Base-by-base conservation (phyloP, 2,329 filamentous ascomycete genomes). In the Cytospora paraplurivora region DNA sequence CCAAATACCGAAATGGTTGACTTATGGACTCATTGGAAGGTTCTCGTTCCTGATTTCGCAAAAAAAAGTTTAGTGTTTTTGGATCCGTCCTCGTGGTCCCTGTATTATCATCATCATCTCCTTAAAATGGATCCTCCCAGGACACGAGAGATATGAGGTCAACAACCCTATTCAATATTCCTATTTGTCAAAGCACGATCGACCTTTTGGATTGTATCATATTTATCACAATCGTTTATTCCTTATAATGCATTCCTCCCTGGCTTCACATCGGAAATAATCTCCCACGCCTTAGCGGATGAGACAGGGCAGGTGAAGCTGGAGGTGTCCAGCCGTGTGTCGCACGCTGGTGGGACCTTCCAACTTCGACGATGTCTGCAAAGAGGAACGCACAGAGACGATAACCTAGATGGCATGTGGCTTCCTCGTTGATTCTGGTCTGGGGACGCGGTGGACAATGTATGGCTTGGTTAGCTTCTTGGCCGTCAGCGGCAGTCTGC, bases 101-200 rank as follows among this genome's bases (percentile, higher is more conserved):
- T 65, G 63, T 65, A 65, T 59, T 51, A 65, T 62, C 63, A 63
- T 44, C 53, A 51, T 52, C 35, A 33, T 38, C 56, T 32, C 44
- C 57, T 19, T 19, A 47, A 19, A 21, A n/a, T 10, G n/a, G 44
- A 7, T 3, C 10, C 35, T 27, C 44, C 57, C 52, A 49, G 11
- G 51, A 65, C 32, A 59, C 44, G 57, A 63, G 60, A 63, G 34
- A 49, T 49, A 63, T 59, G 60, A 27, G 27, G 60, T 63, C 41
- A 50, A 56, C 56, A 55, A 51, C 59, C 59, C 34, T 61, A 51
- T 61, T 47, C 49, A 27, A 61, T 55, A 61, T 55, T 44, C 37
- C 50, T 32, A 35, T 47, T 51, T 57, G 53, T 64, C 51, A 63
- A 56, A 56, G 34, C 51, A 51, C 32, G 49, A 41, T 38, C 58